Evolutionary conservation across 163 green algal species (phyloP).

Genomic region (Scenedesmus sp.): DNA sequence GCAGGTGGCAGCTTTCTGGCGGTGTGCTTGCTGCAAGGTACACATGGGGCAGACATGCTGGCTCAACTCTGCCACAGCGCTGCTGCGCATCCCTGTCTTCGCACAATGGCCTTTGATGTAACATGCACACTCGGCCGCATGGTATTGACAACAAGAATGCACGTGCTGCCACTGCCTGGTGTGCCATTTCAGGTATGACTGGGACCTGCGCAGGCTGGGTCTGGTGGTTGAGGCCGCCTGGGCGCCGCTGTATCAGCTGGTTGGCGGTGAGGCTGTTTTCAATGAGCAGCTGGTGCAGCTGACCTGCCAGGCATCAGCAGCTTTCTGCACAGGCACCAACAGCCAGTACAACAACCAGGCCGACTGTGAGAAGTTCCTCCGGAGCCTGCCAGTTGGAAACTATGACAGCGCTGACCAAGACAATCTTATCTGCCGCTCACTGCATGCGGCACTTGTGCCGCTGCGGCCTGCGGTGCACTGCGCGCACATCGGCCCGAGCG

Average conservation of each 20-base stretch:
- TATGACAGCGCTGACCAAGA: conserved; percentile 11
- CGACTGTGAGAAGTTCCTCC: not conserved
- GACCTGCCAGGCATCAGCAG: not conserved
- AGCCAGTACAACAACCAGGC: not conserved
- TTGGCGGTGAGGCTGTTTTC: not conserved
- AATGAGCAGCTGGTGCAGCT: not conserved
- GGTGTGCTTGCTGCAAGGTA: too few relatives aligned
- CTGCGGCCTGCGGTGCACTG: not conserved
- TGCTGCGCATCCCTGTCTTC: not conserved
- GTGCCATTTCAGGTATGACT: not conserved
- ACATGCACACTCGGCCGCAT: too few relatives aligned
- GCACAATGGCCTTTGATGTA: too few relatives aligned
- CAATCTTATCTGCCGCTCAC: not conserved
- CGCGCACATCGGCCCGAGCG: not conserved
- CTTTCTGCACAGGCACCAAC: not conserved
- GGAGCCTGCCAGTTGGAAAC: not conserved
- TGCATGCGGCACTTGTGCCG: not conserved
- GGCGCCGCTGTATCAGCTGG: too few relatives aligned
- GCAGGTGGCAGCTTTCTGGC: too few relatives aligned
- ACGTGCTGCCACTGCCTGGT: conserved; percentile 2
- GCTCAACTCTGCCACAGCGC: not conserved
- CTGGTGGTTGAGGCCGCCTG: not conserved
- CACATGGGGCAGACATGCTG: too few relatives aligned
- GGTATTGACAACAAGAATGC: too few relatives aligned
- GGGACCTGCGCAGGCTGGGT: not conserved